These are phyloP conservation scores for Quercus phellos DNA, from an alignment of 331 rosid genomes.

Conservation along the genomic window DNA sequence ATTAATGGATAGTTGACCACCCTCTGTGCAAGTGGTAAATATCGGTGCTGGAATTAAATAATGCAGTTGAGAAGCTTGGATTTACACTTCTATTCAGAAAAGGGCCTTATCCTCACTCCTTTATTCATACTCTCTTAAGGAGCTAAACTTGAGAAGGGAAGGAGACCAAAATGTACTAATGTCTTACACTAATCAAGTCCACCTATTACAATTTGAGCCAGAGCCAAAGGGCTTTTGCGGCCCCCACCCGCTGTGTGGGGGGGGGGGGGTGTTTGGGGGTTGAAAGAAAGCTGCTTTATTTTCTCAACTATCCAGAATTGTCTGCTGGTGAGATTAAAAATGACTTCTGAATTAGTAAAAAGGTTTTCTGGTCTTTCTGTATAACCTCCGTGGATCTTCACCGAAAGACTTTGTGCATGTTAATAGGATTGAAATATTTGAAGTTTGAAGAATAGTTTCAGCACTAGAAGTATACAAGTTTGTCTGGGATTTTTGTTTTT, in stretches of 20 bases:
- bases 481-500: background rate
- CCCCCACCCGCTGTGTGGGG: too few relatives aligned
- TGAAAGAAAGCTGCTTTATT: background rate
- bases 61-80: background rate
- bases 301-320: background rate
- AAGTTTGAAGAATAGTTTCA: background rate
- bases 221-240: background rate
- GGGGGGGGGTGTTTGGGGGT: too few relatives aligned
- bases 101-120: background rate
- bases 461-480: background rate
- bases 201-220: background rate
- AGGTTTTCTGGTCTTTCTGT: background rate
- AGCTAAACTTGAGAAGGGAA: background rate
- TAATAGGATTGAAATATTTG: background rate
- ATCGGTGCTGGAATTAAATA: background rate
- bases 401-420: background rate
- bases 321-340: background rate
- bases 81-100: background rate
- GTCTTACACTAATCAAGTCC: background rate
- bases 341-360: background rate
- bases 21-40: background rate
- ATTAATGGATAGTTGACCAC: background rate
- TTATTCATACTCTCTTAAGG: background rate
- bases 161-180: background rate
- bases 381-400: background rate